A percentile compares a stretch with the other conserved stretches of the same genome.
These are phyloP conservation scores for Zasmidium cellare DNA, from an alignment of 2,329 filamentous ascomycete genomes.

Conservation along the genomic window DNA sequence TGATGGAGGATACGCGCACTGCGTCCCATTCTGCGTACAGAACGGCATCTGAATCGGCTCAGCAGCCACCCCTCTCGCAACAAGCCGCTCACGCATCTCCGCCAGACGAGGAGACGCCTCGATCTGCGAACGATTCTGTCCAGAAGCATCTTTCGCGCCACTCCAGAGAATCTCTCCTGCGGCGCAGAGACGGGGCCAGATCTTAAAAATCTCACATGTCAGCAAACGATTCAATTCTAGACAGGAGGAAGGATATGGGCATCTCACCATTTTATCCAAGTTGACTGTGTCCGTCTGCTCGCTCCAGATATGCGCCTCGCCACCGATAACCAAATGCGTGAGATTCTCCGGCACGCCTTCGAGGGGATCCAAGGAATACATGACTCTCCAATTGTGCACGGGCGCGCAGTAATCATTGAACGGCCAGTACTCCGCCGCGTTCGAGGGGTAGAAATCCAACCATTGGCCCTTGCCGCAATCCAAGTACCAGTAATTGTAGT, in stretches of 20 bases:
- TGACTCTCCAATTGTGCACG: conserved; percentile 75
- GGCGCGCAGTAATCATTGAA: conserved; percentile 82
- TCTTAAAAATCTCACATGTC: conserved; percentile 10
- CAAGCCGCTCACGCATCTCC: conserved; percentile 75
- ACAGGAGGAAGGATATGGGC: neutral
- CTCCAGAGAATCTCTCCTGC: conserved; percentile 81
- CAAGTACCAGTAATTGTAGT: conserved; percentile 74
- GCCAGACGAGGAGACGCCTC: conserved; percentile 68
- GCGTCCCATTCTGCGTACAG: conserved; percentile 64
- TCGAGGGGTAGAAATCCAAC: conserved; percentile 65
- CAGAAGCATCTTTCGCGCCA: conserved; percentile 62
- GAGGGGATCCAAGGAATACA: conserved; percentile 78
- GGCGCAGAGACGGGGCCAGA: conserved; percentile 76
- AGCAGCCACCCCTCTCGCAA: conserved; percentile 65
- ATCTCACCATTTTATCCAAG: conserved; percentile 62
- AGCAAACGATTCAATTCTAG: conserved; percentile 1
- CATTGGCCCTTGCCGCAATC: conserved; percentile 81
- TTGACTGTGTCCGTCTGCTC: conserved; percentile 76
- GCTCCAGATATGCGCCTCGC: conserved; percentile 78
- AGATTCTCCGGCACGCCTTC: conserved; percentile 61
- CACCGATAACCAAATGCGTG: conserved; percentile 71
- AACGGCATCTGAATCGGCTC: conserved; percentile 71
- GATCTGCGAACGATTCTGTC: conserved; percentile 70
- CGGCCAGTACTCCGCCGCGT: conserved; percentile 60
- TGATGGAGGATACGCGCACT: conserved; percentile 37